Conservation (phyloP, 257 asterid genomes). For the Leptodermis oblonga region DNA sequence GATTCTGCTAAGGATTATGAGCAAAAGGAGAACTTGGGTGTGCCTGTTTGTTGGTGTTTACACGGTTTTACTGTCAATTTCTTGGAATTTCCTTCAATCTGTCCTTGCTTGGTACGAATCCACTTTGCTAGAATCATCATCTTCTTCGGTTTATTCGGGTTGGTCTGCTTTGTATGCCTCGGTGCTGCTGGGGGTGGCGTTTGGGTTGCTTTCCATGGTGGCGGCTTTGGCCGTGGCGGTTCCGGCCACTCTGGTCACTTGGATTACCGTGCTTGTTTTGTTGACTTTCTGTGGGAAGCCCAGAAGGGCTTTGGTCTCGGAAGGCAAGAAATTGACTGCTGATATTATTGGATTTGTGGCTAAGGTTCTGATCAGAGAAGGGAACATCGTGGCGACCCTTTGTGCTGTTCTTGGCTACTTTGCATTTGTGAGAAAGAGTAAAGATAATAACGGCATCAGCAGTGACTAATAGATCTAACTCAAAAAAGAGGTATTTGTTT, state of each 20-base stretch:
- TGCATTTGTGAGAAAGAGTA: constrained; percentile 45
- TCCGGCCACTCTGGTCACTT: constrained; percentile 84
- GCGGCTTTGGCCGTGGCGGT: constrained; percentile 84
- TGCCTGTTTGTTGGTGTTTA: constrained; percentile 63
- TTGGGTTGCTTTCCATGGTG: constrained; percentile 76
- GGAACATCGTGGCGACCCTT: constrained; percentile 75
- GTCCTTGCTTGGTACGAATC: constrained; percentile 43
- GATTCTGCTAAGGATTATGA: constrained; percentile 46
- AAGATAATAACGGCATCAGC: constrained; percentile 13
- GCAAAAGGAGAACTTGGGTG: constrained; percentile 82
- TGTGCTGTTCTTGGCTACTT: constrained; percentile 81
- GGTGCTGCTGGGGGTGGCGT: constrained; percentile 52
- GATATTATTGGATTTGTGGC: constrained; percentile 66
- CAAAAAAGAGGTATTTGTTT: not conserved
- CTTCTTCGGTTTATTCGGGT: constrained; percentile 19
- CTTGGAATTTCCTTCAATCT: constrained; percentile 72
- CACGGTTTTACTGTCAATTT: constrained; percentile 56
- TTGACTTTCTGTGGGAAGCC: constrained; percentile 80
- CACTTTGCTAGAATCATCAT: constrained; percentile 10
- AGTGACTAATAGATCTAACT: constrained; percentile 16
- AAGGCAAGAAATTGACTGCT: constrained; percentile 78
- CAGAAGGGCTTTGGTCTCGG: constrained; percentile 54
- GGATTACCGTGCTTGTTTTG: constrained; percentile 79
- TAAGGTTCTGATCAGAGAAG: constrained; percentile 75
- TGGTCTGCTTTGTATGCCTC: constrained; percentile 78